phyloP scores from a whole-genome alignment of 2,329 filamentous ascomycete genomes.

The Cladorrhinum sp. region DNA sequence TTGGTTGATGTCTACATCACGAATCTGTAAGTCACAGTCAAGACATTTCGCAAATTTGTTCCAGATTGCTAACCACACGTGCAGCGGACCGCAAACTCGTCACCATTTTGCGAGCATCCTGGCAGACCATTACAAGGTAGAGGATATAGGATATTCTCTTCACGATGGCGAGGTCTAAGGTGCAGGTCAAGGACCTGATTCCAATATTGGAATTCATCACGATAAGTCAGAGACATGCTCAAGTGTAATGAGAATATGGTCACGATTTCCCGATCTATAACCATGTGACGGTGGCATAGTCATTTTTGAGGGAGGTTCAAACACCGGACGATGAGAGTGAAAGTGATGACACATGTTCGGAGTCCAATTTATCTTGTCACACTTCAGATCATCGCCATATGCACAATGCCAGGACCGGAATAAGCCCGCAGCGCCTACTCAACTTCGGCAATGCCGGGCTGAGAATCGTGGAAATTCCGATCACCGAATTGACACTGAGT shows the following conservation, averaged over 20 bases:
- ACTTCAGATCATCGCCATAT: too few relatives aligned
- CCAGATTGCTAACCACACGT: background rate
- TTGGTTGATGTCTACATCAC: constrained; percentile 31
- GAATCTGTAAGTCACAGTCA: constrained; percentile 40
- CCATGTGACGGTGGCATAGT: background rate
- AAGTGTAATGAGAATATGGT: background rate
- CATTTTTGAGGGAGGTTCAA: background rate
- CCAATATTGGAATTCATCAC: background rate
- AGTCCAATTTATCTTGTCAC: background rate
- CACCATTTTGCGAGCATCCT: constrained; percentile 72
- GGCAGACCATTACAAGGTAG: constrained; percentile 70
- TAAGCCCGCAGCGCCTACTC: background rate
- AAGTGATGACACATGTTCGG: too few relatives aligned
- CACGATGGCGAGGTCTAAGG: constrained; percentile 30
- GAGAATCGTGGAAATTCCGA: background rate
- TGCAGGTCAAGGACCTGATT: background rate
- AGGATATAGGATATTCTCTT: constrained; percentile 64
- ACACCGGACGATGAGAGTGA: too few relatives aligned
- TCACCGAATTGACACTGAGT: background rate
- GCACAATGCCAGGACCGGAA: background rate
- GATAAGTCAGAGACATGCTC: background rate
- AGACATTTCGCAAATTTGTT: constrained; percentile 30
- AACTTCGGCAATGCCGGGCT: background rate
- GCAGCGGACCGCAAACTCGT: constrained; percentile 61
- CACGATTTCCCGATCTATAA: background rate